Base-by-base conservation (phyloP, 139 green algal genomes). In the Chlamydomonas sphaeroides region DNA sequence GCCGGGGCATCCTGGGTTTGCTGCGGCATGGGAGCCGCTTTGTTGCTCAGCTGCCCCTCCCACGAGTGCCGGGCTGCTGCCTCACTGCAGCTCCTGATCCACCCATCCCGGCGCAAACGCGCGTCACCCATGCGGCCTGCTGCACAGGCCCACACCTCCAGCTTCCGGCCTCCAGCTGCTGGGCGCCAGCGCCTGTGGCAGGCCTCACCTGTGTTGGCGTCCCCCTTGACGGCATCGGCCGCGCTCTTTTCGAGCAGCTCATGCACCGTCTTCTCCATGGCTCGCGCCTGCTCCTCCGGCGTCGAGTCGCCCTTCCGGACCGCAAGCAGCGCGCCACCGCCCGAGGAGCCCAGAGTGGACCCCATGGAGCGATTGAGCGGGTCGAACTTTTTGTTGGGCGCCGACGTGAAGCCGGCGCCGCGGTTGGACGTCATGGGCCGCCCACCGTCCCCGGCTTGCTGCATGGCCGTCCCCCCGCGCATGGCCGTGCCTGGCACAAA, bases 381-480 rank as follows among this genome's bases (percentile, higher is more conserved):
- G 80, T 96, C 89, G 57, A 92, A 95, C 39, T 88, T 85, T 3
- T 88, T 88, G 70, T 85, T 91, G 7, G 85, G 88, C 1, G 66
- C 76, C 28, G 88, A 91, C 30, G 68, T 90, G 87, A 93, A 97
- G 33, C 91, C 93, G 48, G 91, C 92, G 0, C 88, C 93, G 59
- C 89, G 81, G 89, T 92, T 92, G 6, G 92, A 94, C 10, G 93
- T 97, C 93, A 97, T 96, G 15, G 94, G 94, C 1, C 94, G 88
- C 15, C 84, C 90, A 65, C 84, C 48, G 75, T n/a, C 59, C 5
- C 32, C 62, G 62, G 65, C 36, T 21, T 33, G 38, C 62, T 72
- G 61, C 75, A 76, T 84, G 15, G 65, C 77, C 30, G 77, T 84
- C 7, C 77, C 77, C 11, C 70, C 72, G 48, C 53, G 69, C 78